phyloP scores from a whole-genome alignment of 2,329 filamentous ascomycete species.

The Simplicillium aogashimaense region DNA sequence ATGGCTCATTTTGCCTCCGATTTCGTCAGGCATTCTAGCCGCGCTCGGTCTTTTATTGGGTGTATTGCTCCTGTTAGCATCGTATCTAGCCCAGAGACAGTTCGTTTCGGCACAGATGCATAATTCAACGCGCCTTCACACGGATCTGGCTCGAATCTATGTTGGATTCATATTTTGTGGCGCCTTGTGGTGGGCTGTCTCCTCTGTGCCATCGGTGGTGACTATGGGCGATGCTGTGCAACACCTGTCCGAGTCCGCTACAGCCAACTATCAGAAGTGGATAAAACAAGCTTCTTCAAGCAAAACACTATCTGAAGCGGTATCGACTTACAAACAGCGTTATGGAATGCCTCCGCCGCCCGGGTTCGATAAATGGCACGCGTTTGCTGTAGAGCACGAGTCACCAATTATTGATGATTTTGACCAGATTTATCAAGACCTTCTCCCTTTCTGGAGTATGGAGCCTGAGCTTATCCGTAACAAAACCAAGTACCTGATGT shows the following conservation, averaged over 20 bases:
- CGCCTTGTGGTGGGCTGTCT: no score
- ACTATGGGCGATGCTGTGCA: constrained; percentile 6
- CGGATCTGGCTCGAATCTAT: no score
- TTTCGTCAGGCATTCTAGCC: no score
- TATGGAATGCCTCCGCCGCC: constrained; percentile 59
- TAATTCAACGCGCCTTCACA: no score
- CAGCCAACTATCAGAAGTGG: constrained; percentile 8
- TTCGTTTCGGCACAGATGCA: no score
- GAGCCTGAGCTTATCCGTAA: constrained; percentile 54
- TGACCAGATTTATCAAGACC: constrained; percentile 59
- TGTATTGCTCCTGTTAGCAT: no score
- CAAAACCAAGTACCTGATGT: constrained; percentile 25
- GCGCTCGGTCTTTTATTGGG: constrained; percentile 19
- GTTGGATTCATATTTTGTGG: no score
- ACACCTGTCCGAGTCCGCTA: constrained; percentile 7
- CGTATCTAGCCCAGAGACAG: no score
- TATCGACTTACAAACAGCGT: constrained; percentile 30
- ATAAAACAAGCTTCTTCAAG: constrained; percentile 10
- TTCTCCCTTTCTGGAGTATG: constrained; percentile 71
- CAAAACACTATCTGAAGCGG: constrained; percentile 18
- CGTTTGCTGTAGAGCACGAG: constrained; percentile 51
- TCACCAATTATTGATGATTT: constrained; percentile 68
- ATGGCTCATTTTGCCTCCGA: no score
- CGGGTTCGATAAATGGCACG: constrained; percentile 72
- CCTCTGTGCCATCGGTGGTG: no score